Base-by-base conservation (phyloP, 2,329 filamentous ascomycete species). In the Penicillium freii region DNA sequence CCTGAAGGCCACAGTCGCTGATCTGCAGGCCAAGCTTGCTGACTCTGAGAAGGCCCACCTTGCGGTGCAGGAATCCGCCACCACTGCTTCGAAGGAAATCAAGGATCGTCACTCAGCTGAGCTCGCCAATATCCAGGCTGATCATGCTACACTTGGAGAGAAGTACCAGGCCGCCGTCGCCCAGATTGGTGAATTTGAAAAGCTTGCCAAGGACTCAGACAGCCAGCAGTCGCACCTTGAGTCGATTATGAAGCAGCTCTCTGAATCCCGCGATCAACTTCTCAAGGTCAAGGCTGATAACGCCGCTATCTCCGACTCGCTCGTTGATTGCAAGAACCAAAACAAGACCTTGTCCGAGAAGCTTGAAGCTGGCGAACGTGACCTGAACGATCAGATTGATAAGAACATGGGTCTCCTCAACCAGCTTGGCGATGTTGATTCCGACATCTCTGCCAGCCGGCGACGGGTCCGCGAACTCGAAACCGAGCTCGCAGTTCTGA, bases 121-220 rank as follows among this genome's bases (percentile, higher is more conserved):
- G 48, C 76, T 82, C 58, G 73, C 77, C 51, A 77, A 76, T 64
- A 66, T 75, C 43, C 61, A 72, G 40, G 60, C 70, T 36, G 77
- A 80, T 51, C 77, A 78, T 45, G 73, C 72, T 50, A 73, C 80
- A 40, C 77, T 82, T 54, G 80, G 82, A 46, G 54, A 69, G 59
- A 71, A 73, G 34, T 67, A 69, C 54, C 61, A 71, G 54, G 63
- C 66, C n/a, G 52, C 75, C 60, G 55, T 66, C 68, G 58, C 74
- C 66, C 86, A 87, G 57, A 80, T 95, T 47, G 90, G 95, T 54
- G 89, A 92, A 31, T 94, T 96, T 72, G 91, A 92, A 56, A 82
- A 89, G 66, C 90, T 91, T 34, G 79, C 95, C 59, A 88, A 88
- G 29, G 87, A 92, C 62, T 90, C 91, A 62, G 94, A 95, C 82